phyloP scores from a whole-genome alignment of 352 stramenopile species.

The Thalassiosira allenii region DNA sequence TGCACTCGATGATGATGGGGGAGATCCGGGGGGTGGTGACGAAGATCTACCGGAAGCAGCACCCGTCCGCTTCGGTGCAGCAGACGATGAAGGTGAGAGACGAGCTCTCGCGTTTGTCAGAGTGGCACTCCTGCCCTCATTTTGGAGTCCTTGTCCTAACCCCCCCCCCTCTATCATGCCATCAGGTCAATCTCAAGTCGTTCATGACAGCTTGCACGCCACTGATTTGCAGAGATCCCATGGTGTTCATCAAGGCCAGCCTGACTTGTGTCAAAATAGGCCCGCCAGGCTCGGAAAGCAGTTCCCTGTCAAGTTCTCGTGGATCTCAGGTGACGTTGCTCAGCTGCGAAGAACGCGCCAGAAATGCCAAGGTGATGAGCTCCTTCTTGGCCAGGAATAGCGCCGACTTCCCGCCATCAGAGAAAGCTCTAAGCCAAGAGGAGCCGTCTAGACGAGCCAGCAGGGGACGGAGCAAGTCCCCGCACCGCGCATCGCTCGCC shows the following conservation, averaged over 20 bases:
- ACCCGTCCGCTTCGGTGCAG: slow-evolving; percentile 23
- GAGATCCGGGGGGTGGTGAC: slow-evolving; percentile 78
- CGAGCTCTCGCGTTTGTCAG: no score
- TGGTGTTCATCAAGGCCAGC: slow-evolving; percentile 82
- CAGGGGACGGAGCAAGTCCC: slow-evolving; percentile 53
- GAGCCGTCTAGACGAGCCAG: slow-evolving; percentile 46
- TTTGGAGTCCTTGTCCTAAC: no score
- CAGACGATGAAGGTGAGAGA: slow-evolving; percentile 29
- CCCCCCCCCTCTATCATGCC: no score
- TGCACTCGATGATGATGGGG: slow-evolving; percentile 84
- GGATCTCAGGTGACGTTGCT: slow-evolving; percentile 62
- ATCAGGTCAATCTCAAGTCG: slow-evolving; percentile 57
- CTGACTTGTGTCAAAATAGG: slow-evolving; percentile 74
- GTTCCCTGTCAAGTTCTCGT: slow-evolving; percentile 44
- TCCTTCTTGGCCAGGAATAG: slow-evolving; percentile 8
- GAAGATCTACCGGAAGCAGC: slow-evolving; percentile 72
- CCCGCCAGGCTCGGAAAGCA: slow-evolving; percentile 34
- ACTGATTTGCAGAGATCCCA: slow-evolving; percentile 78
- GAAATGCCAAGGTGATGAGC: slow-evolving; percentile 65
- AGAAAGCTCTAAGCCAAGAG: slow-evolving; percentile 42
- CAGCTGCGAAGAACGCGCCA: slow-evolving; percentile 49
- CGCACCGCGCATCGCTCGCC: slow-evolving; percentile 21
- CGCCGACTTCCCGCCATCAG: slow-evolving; percentile 23
- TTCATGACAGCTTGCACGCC: slow-evolving; percentile 76
- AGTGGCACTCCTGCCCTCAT: no score